Evolutionary conservation across 192 early-diverging fungal species (phyloP).

Genomic region (Helicostylum pulchrum): DNA sequence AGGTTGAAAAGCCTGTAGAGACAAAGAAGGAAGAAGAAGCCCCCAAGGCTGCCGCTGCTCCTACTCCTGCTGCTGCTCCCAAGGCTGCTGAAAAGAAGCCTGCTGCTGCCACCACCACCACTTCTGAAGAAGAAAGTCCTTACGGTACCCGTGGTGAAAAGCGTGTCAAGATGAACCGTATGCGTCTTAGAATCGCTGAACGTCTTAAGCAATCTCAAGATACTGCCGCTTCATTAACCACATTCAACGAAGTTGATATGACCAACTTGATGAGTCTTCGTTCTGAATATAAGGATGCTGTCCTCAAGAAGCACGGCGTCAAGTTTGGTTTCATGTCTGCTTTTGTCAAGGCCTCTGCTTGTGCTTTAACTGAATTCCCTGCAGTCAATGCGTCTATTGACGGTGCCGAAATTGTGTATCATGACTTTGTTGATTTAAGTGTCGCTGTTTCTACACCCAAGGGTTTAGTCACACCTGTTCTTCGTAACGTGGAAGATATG

Average conservation of each 20-base stretch:
- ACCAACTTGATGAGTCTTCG: conserved; percentile 90
- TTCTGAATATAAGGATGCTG: conserved; percentile 89
- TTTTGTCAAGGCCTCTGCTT: conserved; percentile 88
- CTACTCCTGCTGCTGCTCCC: conserved; percentile 32
- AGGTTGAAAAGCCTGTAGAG: conserved; percentile 37
- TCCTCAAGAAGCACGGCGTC: conserved; percentile 91
- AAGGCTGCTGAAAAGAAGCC: conserved; percentile 20
- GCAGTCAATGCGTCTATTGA: conserved; percentile 95
- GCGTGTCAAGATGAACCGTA: conserved; percentile 93
- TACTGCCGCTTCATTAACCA: conserved; percentile 94
- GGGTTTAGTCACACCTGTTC: conserved; percentile 95
- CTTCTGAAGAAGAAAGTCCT: conserved; percentile 4
- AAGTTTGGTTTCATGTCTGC: conserved; percentile 99
- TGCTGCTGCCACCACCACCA: conserved; percentile 9
- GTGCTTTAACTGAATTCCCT: conserved; percentile 86
- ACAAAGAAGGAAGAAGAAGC: conserved; percentile 44
- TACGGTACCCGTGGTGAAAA: conserved; percentile 35
- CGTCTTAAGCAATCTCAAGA: conserved; percentile 97
- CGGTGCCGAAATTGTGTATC: conserved; percentile 87
- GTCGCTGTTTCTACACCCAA: conserved; percentile 98
- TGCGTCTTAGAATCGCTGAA: conserved; percentile 91
- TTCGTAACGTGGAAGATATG: conserved; percentile 88
- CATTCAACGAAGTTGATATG: conserved; percentile 99
- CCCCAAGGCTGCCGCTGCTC: conserved; percentile 39
- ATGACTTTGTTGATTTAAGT: conserved; percentile 92